These are phyloP conservation scores for Cordyceps sp. DNA, from an alignment of 2,329 filamentous ascomycete species.

Conservation along the genomic window DNA sequence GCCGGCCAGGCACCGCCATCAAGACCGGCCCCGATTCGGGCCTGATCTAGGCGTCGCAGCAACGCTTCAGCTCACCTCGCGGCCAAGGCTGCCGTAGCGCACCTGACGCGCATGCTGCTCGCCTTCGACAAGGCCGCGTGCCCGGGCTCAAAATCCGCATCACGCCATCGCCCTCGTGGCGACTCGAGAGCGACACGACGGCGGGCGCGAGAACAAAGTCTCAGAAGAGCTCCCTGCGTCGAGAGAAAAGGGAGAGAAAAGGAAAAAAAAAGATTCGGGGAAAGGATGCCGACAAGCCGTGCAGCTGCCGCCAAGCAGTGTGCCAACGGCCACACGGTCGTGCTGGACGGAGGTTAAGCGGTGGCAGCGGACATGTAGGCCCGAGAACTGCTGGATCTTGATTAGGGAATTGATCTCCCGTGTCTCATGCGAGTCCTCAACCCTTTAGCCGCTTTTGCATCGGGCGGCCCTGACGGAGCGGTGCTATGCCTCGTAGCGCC, in stretches of 20 bases:
- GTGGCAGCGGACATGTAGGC: slow-evolving; percentile 15
- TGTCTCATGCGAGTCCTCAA: too few relatives aligned
- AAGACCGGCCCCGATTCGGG: slow-evolving; percentile 55
- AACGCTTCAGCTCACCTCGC: slow-evolving; percentile 51
- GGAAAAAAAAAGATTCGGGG: slow-evolving; percentile 39
- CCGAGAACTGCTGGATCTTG: not conserved
- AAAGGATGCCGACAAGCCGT: slow-evolving; percentile 52
- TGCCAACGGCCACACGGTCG: slow-evolving; percentile 24
- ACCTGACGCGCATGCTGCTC: slow-evolving; percentile 47
- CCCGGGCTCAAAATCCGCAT: slow-evolving; percentile 48
- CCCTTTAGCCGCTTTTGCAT: too few relatives aligned
- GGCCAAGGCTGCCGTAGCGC: slow-evolving; percentile 46
- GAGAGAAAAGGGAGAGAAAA: too few relatives aligned
- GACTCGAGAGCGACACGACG: slow-evolving; percentile 59
- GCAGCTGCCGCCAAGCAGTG: slow-evolving; percentile 25
- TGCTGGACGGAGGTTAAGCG: slow-evolving; percentile 27
- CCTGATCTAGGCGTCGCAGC: slow-evolving; percentile 42
- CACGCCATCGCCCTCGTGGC: slow-evolving; percentile 57
- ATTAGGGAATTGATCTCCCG: too few relatives aligned
- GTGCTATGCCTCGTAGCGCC: too few relatives aligned
- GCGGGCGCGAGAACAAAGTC: slow-evolving; percentile 26
- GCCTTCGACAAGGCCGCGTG: slow-evolving; percentile 39
- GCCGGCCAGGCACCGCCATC: slow-evolving; percentile 43
- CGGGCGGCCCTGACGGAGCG: too few relatives aligned
- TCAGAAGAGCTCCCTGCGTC: slow-evolving; percentile 42